Conservation (phyloP, 306 rosid genomes). For the Castanospermum australe region DNA sequence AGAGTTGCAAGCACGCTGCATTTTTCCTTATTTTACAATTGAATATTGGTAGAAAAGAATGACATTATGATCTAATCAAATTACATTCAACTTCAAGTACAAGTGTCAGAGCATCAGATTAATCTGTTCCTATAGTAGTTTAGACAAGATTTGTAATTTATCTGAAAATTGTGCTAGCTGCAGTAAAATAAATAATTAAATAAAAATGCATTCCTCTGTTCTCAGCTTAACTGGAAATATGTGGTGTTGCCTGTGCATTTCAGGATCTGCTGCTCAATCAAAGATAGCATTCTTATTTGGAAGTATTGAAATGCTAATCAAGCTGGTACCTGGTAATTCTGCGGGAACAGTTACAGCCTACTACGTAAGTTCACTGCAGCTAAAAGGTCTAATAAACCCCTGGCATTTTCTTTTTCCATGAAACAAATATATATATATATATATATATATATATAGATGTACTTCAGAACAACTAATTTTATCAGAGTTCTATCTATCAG, state of each 20-base stretch:
- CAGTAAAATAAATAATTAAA: background rate
- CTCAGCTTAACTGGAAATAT: background rate
- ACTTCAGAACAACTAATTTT: background rate
- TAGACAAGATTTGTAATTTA: background rate
- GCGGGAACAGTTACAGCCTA: slow-evolving; percentile 89
- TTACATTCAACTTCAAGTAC: background rate
- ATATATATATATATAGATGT: background rate
- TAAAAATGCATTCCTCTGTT: slow-evolving; percentile 1
- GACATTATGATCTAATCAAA: background rate
- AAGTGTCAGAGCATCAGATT: background rate
- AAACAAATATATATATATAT: too few relatives aligned
- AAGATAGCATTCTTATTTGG: slow-evolving; percentile 75
- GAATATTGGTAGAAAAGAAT: background rate
- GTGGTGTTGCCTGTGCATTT: slow-evolving; percentile 6
- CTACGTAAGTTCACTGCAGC: slow-evolving; percentile 49
- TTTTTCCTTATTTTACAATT: background rate
- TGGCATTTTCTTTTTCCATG: background rate
- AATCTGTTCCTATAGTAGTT: background rate
- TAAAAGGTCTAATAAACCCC: background rate
- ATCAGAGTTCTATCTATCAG: background rate
- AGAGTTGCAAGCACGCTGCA: background rate
- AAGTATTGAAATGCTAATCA: slow-evolving; percentile 64
- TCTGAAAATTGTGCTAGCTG: background rate
- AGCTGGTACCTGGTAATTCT: slow-evolving; percentile 68
- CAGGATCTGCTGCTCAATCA: slow-evolving; percentile 81